phyloP scores from a whole-genome alignment of 73 alveolate species.

The Strombidium stylifer region DNA sequence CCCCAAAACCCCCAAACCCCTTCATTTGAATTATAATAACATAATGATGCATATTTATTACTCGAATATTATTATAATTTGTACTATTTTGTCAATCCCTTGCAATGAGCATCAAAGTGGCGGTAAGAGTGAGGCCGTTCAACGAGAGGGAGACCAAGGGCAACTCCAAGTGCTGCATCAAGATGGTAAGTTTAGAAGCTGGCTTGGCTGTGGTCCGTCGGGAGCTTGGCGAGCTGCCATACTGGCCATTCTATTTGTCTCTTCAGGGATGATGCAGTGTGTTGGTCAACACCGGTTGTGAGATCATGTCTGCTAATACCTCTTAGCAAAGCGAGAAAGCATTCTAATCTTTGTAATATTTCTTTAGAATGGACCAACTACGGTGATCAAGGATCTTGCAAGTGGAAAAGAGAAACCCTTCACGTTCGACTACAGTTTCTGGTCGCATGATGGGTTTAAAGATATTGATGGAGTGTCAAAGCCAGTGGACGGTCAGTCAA shows the following conservation, averaged over 20 bases:
- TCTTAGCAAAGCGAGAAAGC: too few species aligned
- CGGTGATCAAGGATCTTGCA: too few species aligned
- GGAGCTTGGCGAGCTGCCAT: neutral
- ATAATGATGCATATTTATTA: neutral
- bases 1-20: too few species aligned
- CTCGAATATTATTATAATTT: neutral
- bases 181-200: conserved; percentile 39
- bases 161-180: conserved; percentile 33
- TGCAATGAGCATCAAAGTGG: conserved; percentile 62
- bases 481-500: too few species aligned
- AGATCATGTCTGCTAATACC: too few species aligned
- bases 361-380: too few species aligned
- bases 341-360: too few species aligned
- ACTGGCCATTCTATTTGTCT: neutral
- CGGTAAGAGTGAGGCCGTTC: conserved; percentile 64
- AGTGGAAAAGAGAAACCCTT: too few species aligned
- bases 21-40: neutral
- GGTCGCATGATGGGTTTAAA: too few species aligned
- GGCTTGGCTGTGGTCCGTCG: conserved; percentile 37
- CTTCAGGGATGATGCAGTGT: neutral
- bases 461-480: too few species aligned
- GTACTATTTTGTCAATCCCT: neutral
- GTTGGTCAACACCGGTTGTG: neutral
- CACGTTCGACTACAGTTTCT: too few species aligned
- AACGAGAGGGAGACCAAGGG: conserved; percentile 48